A percentile compares a stretch with the other conserved stretches of the same genome.
These are phyloP conservation scores for Fusarium secorum DNA, from an alignment of 2,329 filamentous ascomycete species.

Conservation along the genomic window DNA sequence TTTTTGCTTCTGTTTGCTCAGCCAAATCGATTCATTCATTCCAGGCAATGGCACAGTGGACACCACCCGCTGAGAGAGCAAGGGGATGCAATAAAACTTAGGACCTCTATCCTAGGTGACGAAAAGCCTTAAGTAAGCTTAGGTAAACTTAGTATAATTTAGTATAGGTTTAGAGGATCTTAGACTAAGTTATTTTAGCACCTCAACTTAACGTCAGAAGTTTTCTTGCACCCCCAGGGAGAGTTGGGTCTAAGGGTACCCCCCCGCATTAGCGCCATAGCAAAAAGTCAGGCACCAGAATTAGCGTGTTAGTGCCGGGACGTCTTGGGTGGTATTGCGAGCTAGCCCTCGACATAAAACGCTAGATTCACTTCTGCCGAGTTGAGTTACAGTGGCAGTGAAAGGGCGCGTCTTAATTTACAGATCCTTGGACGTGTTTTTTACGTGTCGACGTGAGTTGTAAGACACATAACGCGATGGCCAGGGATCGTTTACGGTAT, in stretches of 20 bases:
- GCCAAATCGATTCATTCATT: slow-evolving; percentile 26
- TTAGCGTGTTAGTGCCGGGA: slow-evolving; percentile 32
- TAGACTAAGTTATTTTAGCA: too few relatives aligned
- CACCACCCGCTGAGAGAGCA: neutral
- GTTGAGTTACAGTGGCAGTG: neutral
- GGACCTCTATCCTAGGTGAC: too few relatives aligned
- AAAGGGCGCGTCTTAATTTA: slow-evolving; percentile 1
- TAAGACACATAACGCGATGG: neutral
- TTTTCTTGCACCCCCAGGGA: too few relatives aligned
- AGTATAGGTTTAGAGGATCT: too few relatives aligned
- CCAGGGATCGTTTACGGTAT: neutral
- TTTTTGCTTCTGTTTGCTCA: slow-evolving; percentile 13
- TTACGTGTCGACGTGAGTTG: neutral
- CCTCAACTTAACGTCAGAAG: too few relatives aligned
- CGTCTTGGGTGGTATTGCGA: neutral
- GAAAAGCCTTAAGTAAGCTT: too few relatives aligned
- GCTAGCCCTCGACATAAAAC: slow-evolving; percentile 1
- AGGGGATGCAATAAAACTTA: too few relatives aligned
- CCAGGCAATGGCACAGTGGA: slow-evolving; percentile 20
- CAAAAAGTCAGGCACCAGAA: slow-evolving; percentile 28
- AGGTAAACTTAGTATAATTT: too few relatives aligned
- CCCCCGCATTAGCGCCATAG: slow-evolving; percentile 37
- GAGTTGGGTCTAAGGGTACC: slow-evolving; percentile 7
- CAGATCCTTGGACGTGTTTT: slow-evolving; percentile 2
- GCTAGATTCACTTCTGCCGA: neutral